Base-by-base conservation (phyloP, 345 rosid genomes). In the Passiflora organensis region DNA sequence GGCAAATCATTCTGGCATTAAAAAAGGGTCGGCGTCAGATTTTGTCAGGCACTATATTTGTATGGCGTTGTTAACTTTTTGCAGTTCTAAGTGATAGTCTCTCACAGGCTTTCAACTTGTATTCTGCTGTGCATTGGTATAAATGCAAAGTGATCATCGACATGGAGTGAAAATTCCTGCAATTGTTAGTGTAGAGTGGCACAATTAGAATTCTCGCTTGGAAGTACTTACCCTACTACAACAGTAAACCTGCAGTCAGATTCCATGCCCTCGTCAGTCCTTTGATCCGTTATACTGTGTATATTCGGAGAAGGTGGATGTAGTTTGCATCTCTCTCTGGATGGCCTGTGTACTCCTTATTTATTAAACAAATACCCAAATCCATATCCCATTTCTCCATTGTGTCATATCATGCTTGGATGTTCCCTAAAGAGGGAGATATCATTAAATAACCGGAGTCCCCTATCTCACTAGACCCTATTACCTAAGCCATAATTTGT, bases 341-440 rank as follows among this genome's bases (percentile, higher is more conserved):
- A n/a, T 28, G n/a, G n/a, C n/a, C n/a, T n/a, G n/a, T n/a, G n/a
- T n/a, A n/a, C n/a, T n/a, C n/a, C n/a, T 28, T 28, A 28, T 28
- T 28, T 28, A 28, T 2, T 28, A 28, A 2, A 28, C 34, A 8
- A 28, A 28, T 3, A n/a, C 5, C 34, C 8, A 28, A 28, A 28
- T 28, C 34, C 34, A 28, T 8, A 28, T 8, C 34, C 34, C 34
- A 28, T 28, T 51, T 46, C n/a, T 45, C 46, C 32, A 44, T 55
- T 47, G 56, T 51, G 59, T 59, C 47, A 22, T 74, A 59, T 59
- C 48, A 32, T 44, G 57, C 56, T 54, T 43, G 13, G 16, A 32
- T 69, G 78, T 66, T 43, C 71, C 78, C 69, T 28, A 57, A 69
- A 50, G 57, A 49, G 67, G n/a, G n/a, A n/a, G 62, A 64, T 64